Evolutionary conservation across 2,329 filamentous ascomycete species (phyloP), one percentile per base, ranked within the genome.

Genomic region (Salinomyces thailandicus): DNA sequence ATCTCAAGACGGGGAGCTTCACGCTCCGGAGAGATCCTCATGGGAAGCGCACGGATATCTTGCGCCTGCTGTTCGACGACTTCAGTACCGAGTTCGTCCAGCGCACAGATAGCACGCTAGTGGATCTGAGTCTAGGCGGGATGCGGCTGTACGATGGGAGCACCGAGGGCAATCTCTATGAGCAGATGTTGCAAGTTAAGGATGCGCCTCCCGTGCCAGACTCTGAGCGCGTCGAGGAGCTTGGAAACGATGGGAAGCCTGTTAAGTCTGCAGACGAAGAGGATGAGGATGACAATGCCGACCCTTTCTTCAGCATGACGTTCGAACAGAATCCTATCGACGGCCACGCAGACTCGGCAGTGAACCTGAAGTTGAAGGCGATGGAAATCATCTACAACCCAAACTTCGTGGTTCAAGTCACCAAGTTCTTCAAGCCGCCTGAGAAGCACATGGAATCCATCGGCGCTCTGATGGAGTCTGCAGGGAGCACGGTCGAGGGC

Each of bases 361-460:
- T 99, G 20, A 87, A 80, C 2, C 80, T 89, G 51, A 95, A 93
- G 60, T 66, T 98, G 48, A 95, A 93, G 60, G 91, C 87, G 30
- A 79, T 98, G 48, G 93, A 98, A 58, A 82, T 99, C 37, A 85
- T 98, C 16, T 98, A 94, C 73, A 99, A 98, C 51, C 91, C 93
- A 1, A 84, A 80, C 46, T 93, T 96, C 48, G 72, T 96, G 0
- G 78, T 94, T 5, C 87, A 91, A 33, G 77, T 96, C 26, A 85
- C 81, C 36, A 85, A 86, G 49, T 99, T 98, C 66, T 98, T 99
- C 68, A 81, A 89, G 44, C 91, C 91, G 1, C 93, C 91, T 0
- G 87, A 95, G 58, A 75, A 87, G 34, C 93, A 98, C 57, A 95
- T 98, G 87, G 91, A 98, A 56, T 98, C 91, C 7, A 95, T 99